Evolutionary conservation across 108 stramenopile species (phyloP), one percentile per base, ranked within the genome.

Genomic region (Nitzschia sp.): DNA sequence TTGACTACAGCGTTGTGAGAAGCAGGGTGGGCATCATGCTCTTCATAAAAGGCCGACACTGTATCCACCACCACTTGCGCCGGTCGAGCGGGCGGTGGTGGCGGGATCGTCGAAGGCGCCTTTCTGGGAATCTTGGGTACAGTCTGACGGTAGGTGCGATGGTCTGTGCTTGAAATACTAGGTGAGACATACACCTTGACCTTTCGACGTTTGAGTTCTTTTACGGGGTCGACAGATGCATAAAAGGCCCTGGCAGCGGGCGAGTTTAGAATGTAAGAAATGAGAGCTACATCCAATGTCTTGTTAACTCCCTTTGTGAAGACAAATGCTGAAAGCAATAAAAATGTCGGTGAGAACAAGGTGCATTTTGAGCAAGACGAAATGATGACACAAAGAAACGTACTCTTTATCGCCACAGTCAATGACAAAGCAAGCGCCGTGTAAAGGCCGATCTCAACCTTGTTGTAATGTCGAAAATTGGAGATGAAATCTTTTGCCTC

Each of bases 1-100:
- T 55, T n/a, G 21, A 64, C 38, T 24, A 72, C 71, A 35, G 71
- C 71, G 29, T 72, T 72, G 71, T 72, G 71, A 1, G 71, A 72
- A 19, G 71, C 71, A 9, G 61, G 62, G 11, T 33, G 60, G 3
- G 27, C 70, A 0, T 54, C 25, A 13, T 36, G 27, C 24, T 62
- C 51, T 4, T 32, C 28, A 29, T 56, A 56, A 61, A 55, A 54
- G 8, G 59, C 59, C 3, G 71, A 55, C 15, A 61, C 71, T 2
- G 59, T 60, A 23, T 56, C 47, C 34, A 57, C 33, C 5, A 64
- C 61, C 3, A 61, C 71, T 45, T 69, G 68, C 1, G 68, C 68
- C 33, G 68, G 68, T 36, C 68, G 68, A 4, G 38, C 28, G 15
- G 56, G 56, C 15, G 28, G 26, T 5, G 25, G 42, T 11, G 56